These are phyloP conservation scores for Spizellomyces sp. DNA, from an alignment of 192 early-diverging fungal species.

Conservation along the genomic window DNA sequence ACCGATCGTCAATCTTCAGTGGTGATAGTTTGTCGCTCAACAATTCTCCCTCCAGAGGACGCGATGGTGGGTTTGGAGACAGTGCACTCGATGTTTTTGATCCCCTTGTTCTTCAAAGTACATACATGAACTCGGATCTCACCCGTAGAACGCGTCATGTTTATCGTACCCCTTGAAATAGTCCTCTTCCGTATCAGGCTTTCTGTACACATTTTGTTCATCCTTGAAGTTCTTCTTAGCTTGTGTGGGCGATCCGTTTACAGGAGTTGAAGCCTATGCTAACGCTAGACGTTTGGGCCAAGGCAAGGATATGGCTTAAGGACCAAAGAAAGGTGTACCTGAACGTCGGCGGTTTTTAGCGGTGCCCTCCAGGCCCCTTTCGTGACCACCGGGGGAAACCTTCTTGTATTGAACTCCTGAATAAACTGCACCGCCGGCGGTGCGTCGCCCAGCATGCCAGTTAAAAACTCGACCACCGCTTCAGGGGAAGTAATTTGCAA, in stretches of 20 bases:
- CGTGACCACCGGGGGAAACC: constrained; percentile 22
- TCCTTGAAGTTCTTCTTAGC: constrained; percentile 13
- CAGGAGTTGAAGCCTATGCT: too few relatives aligned
- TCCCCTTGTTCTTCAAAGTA: not conserved
- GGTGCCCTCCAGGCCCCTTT: constrained; percentile 17
- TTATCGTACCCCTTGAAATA: not conserved
- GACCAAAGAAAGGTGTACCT: not conserved
- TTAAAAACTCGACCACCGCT: constrained; percentile 26
- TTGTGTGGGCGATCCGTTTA: too few relatives aligned
- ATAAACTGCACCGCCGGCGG: constrained; percentile 33
- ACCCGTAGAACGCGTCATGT: not conserved
- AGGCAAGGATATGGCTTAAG: too few relatives aligned
- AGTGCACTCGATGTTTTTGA: constrained; percentile 10
- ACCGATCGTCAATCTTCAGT: not conserved
- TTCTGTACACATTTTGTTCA: constrained; percentile 12
- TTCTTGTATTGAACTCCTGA: constrained; percentile 26
- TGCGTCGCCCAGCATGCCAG: constrained; percentile 36
- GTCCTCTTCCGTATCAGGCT: constrained; percentile 14
- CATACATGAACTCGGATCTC: not conserved
- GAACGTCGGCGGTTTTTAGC: constrained; percentile 6
- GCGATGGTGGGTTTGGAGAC: not conserved
- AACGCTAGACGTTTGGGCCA: too few relatives aligned
- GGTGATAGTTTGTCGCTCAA: constrained; percentile 5
- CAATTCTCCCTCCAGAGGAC: constrained; percentile 1
- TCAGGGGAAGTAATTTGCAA: constrained; percentile 5